Base-by-base conservation (phyloP, 345 rosid species). In the Bretschneidera sinensis region DNA sequence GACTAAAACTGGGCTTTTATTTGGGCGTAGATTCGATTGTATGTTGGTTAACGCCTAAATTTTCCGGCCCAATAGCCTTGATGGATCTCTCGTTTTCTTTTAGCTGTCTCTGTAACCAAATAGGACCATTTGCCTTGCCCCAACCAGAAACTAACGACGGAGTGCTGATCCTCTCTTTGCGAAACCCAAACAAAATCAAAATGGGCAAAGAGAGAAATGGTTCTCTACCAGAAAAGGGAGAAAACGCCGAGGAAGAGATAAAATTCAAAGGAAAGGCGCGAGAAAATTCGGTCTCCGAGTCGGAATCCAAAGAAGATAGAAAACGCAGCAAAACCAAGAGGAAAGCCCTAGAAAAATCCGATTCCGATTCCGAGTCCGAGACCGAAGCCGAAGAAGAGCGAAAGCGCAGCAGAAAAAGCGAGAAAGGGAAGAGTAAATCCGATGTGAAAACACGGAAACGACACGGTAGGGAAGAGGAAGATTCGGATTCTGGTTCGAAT, bases 401-500 rank as follows among this genome's bases (percentile, higher is more conserved):
- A 35, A 68, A 60, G 60, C 71, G 64, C 34, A 52, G 61, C 60
- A 74, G 69, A 39, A 72, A 73, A 52, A 78, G 60, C 11, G 21
- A 39, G 18, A 71, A 54, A 60, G 71, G 67, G 54, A 80, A 67
- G 60, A 59, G 67, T 24, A 74, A 74, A 58, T 73, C 78, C 60
- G 60, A 66, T 62, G 51, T 76, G 68, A 66, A 59, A 60, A 73
- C 74, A 43, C 69, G 76, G 50, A 71, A 73, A 54, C 70, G 79
- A 56, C 62, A 64, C 64, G 63, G 78, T 21, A 67, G 69, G 51
- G 54, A 50, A 24, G 61, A 71, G 35, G 68, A 66, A 13, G 76
- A 71, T 33, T 73, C 79, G 20, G 79, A 75, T 14, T 71, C 78
- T 2, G 76, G n/a, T n/a, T n/a, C n/a, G n/a, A n/a, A n/a, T n/a